phyloP scores from a whole-genome alignment of 2,329 filamentous ascomycete species.

The Diaporthe citrichinensis region DNA sequence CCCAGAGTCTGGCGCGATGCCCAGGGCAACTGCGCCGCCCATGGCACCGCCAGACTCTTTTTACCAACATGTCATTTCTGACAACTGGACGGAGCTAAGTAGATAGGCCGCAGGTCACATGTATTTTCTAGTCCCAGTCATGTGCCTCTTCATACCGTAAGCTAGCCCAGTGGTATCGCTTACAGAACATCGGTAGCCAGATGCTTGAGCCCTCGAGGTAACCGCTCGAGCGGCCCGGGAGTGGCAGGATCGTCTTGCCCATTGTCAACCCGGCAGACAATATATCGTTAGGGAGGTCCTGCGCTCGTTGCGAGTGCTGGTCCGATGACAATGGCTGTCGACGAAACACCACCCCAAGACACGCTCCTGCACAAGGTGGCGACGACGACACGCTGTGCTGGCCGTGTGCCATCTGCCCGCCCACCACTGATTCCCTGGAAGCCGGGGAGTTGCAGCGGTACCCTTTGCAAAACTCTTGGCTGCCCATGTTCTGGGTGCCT shows the following conservation, averaged over 20 bases:
- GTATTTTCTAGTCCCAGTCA: background rate
- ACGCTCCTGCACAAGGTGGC: background rate
- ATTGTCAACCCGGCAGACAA: background rate
- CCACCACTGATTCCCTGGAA: background rate
- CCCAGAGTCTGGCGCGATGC: conserved; percentile 32
- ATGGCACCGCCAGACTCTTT: conserved; percentile 23
- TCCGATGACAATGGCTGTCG: background rate
- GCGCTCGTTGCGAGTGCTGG: background rate
- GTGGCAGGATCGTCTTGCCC: background rate
- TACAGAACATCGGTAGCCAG: background rate
- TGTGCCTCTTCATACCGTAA: conserved; percentile 24
- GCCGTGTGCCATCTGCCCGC: background rate
- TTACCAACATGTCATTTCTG: conserved; percentile 25
- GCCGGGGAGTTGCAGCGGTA: background rate
- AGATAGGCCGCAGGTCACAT: conserved; percentile 31
- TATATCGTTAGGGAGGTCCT: background rate
- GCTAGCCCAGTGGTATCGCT: background rate
- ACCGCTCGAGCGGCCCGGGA: background rate
- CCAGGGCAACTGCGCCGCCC: background rate
- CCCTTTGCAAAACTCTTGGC: background rate
- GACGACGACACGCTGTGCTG: background rate
- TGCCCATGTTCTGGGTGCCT: background rate
- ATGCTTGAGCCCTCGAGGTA: conserved; percentile 14
- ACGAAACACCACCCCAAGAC: background rate
- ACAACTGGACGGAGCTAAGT: conserved; percentile 22